Evolutionary conservation across 495 filamentous ascomycete species (phyloP).

Genomic region (Penicillium verhagenii): DNA sequence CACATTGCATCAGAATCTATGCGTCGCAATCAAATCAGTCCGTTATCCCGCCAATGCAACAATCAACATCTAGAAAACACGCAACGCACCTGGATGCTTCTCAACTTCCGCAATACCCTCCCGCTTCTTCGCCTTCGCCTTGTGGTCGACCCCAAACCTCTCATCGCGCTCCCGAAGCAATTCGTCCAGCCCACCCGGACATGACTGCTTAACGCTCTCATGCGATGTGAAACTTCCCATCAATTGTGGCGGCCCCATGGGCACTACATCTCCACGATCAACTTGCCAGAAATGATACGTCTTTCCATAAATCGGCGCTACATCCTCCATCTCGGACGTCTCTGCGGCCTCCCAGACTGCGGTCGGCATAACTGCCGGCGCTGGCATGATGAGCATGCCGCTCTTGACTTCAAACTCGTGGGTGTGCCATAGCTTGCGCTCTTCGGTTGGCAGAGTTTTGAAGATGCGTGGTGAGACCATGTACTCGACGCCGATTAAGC

Average conservation of each 20-base stretch:
- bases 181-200: conserved; percentile 55
- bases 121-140: conserved; percentile 62
- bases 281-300: conserved; percentile 74
- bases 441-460: conserved; percentile 58
- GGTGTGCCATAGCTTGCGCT: conserved; percentile 81
- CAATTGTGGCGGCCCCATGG: conserved; percentile 70
- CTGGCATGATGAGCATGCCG: conserved; percentile 87
- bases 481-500: conserved; percentile 86
- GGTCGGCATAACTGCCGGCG: conserved; percentile 53
- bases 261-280: conserved; percentile 73
- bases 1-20: conserved; percentile 52
- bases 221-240: conserved; percentile 70
- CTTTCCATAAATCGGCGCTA: not conserved
- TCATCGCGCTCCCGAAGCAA: conserved; percentile 62
- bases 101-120: conserved; percentile 55
- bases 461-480: conserved; percentile 79
- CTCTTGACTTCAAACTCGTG: too few relatives aligned
- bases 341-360: too few relatives aligned
- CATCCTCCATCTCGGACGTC: conserved; percentile 71
- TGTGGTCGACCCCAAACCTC: conserved; percentile 58
- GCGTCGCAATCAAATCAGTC: not conserved
- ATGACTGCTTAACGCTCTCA: conserved; percentile 56
- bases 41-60: not conserved
- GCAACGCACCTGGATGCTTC: conserved; percentile 53
- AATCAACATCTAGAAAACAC: not conserved